Percentiles rank a stretch among this genome's conserved stretches.
These are phyloP conservation scores for Aspergillus cavernicola DNA, from an alignment of 495 filamentous ascomycete genomes.

Conservation along the genomic window DNA sequence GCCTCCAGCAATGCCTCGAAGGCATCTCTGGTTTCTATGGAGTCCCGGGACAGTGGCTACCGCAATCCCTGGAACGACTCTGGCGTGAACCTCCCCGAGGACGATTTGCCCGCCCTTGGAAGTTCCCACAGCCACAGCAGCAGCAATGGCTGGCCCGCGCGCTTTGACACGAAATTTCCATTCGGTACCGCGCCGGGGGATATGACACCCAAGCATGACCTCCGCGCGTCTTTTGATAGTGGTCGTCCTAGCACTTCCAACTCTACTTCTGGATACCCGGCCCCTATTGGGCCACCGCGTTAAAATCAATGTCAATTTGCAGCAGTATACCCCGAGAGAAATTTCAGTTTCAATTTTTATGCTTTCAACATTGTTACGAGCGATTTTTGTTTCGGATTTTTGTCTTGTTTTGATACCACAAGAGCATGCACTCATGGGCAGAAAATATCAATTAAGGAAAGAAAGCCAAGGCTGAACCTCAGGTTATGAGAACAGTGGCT, in stretches of 20 bases:
- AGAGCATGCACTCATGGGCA: slow-evolving; percentile 30
- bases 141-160: slow-evolving; percentile 60
- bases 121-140: slow-evolving; percentile 55
- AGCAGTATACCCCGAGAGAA: slow-evolving; percentile 58
- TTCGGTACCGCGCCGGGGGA: slow-evolving; percentile 72
- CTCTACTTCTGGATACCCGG: slow-evolving; percentile 94
- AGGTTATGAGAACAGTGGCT: not conserved
- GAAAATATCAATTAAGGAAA: not conserved
- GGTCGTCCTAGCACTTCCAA: slow-evolving; percentile 90
- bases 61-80: slow-evolving; percentile 97
- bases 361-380: slow-evolving; percentile 16
- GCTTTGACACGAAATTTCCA: slow-evolving; percentile 60
- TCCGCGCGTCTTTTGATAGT: slow-evolving; percentile 80
- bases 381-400: slow-evolving; percentile 23
- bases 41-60: slow-evolving; percentile 86
- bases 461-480: not conserved
- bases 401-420: slow-evolving; percentile 42
- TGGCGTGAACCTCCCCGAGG: slow-evolving; percentile 86
- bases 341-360: slow-evolving; percentile 28
- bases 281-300: slow-evolving; percentile 82
- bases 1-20: slow-evolving; percentile 92
- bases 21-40: slow-evolving; percentile 88
- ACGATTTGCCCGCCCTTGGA: slow-evolving; percentile 65
- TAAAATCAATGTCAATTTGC: slow-evolving; percentile 60
- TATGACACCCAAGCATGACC: slow-evolving; percentile 74